Conservation (phyloP, 192 early-diverging fungal species). For the Rhizophagus prolifer region DNA sequence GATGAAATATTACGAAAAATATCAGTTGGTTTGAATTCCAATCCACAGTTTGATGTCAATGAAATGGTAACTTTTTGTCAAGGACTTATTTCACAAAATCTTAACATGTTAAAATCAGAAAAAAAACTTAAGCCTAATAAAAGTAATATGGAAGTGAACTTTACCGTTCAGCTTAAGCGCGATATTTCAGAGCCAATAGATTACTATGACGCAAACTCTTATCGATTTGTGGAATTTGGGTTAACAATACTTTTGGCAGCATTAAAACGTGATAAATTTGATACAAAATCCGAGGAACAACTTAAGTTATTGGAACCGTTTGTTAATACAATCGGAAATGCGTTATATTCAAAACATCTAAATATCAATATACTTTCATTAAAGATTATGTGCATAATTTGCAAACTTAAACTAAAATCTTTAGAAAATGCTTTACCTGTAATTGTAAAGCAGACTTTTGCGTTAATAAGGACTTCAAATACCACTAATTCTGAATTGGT, state of each 20-base stretch:
- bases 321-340: slow-evolving; percentile 76
- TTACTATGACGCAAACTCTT: slow-evolving; percentile 81
- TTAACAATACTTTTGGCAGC: slow-evolving; percentile 76
- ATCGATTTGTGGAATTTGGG: slow-evolving; percentile 93
- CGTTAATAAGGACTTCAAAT: slow-evolving; percentile 64
- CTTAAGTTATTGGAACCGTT: slow-evolving; percentile 77
- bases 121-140: slow-evolving; percentile 53
- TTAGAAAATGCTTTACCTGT: slow-evolving; percentile 65
- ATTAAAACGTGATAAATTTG: slow-evolving; percentile 59
- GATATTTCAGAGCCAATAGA: slow-evolving; percentile 62
- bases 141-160: slow-evolving; percentile 62
- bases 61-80: slow-evolving; percentile 82
- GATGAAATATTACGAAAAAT: slow-evolving; percentile 78
- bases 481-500: slow-evolving; percentile 65
- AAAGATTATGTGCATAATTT: slow-evolving; percentile 72
- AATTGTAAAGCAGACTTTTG: slow-evolving; percentile 77
- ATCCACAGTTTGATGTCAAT: slow-evolving; percentile 61
- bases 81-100: slow-evolving; percentile 82
- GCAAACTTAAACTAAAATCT: slow-evolving; percentile 71
- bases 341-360: slow-evolving; percentile 80
- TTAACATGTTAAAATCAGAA: slow-evolving; percentile 69
- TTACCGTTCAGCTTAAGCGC: slow-evolving; percentile 72
- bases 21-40: slow-evolving; percentile 76
- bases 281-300: slow-evolving; percentile 57
- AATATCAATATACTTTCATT: slow-evolving; percentile 66